Percentiles rank a stretch among this genome's conserved stretches.
phyloP scores from a whole-genome alignment of 495 filamentous ascomycete species.

The Xylaria flabelliformis region DNA sequence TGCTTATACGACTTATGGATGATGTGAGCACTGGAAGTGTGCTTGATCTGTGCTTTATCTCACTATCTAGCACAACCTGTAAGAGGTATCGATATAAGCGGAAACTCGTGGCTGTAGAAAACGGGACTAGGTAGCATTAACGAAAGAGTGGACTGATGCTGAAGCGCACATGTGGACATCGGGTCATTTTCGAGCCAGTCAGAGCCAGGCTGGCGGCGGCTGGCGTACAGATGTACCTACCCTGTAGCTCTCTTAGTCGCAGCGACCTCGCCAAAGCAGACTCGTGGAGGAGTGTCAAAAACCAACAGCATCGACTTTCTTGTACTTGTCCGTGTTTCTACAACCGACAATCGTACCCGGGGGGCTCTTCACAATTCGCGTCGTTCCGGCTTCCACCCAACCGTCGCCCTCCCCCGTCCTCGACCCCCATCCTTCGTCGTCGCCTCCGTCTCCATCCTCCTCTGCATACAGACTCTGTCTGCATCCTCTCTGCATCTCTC shows the following conservation, averaged over 20 bases:
- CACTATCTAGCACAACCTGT: background rate
- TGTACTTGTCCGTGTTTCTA: constrained; percentile 27
- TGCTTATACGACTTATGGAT: background rate
- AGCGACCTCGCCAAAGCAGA: constrained; percentile 21
- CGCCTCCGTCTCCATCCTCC: constrained; percentile 3
- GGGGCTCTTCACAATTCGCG: constrained; percentile 20
- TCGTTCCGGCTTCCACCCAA: constrained; percentile 27
- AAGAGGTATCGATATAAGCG: background rate
- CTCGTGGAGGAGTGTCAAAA: constrained; percentile 17
- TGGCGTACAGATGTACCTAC: constrained; percentile 19
- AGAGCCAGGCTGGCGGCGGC: constrained; percentile 17
- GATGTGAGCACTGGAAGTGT: background rate
- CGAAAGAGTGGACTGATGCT: constrained; percentile 12
- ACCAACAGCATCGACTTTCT: constrained; percentile 26
- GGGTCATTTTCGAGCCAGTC: constrained; percentile 24
- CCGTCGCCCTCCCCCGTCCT: constrained; percentile 31
- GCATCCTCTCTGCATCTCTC: background rate
- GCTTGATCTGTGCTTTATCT: background rate
- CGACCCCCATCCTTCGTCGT: background rate
- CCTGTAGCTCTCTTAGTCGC: constrained; percentile 11
- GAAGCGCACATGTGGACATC: constrained; percentile 16
- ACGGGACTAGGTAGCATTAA: constrained; percentile 10
- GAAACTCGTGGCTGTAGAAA: background rate
- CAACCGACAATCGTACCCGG: constrained; percentile 23
- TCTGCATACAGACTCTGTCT: constrained; percentile 1